A percentile compares a stretch with the other conserved stretches of the same genome.
phyloP scores from a whole-genome alignment of 2,329 filamentous ascomycete genomes.

The Scleromitrula shiraiana region DNA sequence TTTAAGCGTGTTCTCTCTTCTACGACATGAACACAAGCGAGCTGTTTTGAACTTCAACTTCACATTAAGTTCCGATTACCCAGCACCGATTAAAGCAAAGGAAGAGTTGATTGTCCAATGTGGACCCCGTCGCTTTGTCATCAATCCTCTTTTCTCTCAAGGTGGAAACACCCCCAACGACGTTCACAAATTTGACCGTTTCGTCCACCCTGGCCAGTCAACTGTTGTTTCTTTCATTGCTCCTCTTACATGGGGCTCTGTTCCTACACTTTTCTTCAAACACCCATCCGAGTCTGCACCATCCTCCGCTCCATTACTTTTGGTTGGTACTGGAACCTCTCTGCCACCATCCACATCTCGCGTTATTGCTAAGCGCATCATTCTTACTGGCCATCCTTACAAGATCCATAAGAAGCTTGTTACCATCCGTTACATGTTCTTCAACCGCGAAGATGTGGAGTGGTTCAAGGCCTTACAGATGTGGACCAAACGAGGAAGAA shows the following conservation, averaged over 20 bases:
- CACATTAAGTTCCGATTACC: conserved; percentile 69
- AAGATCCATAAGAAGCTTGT: conserved; percentile 98
- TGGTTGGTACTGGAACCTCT: conserved; percentile 82
- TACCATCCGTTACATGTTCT: conserved; percentile 99
- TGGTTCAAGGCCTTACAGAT: conserved; percentile 97
- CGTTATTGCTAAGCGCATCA: conserved; percentile 86
- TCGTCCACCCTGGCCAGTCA: conserved; percentile 81
- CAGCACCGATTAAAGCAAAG: conserved; percentile 78
- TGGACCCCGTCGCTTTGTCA: conserved; percentile 74
- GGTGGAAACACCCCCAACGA: conserved; percentile 89
- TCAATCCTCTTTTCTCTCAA: conserved; percentile 87
- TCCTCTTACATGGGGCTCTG: conserved; percentile 85
- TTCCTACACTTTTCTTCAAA: conserved; percentile 85
- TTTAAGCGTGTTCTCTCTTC: conserved; percentile 72
- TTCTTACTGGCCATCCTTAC: conserved; percentile 92
- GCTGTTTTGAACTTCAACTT: conserved; percentile 86
- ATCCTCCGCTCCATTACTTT: conserved; percentile 47
- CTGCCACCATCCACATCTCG: conserved; percentile 68
- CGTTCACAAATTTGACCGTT: conserved; percentile 94
- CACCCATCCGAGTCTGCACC: conserved; percentile 38
- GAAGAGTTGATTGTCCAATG: conserved; percentile 87
- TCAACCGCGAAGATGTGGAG: conserved; percentile 86
- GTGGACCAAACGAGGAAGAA: conserved; percentile 85
- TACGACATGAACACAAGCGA: conserved; percentile 92
- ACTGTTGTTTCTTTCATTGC: conserved; percentile 85